A percentile compares a stretch with the other conserved stretches of the same genome.
phyloP scores from a whole-genome alignment of 805 yeast species.

The Candida nemodendra region DNA sequence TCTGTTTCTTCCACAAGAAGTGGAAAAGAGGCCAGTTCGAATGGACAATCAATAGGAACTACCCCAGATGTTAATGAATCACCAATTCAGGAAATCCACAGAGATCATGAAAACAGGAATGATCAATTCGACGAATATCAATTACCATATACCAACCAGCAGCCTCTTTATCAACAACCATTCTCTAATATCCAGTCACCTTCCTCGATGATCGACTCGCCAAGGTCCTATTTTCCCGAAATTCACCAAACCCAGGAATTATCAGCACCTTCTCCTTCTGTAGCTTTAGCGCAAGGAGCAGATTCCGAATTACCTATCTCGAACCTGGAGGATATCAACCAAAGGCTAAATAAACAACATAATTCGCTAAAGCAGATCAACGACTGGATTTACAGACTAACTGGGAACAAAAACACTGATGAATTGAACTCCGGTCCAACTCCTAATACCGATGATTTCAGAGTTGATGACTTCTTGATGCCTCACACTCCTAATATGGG shows the following conservation, averaged over 20 bases:
- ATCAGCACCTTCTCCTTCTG: slow-evolving; percentile 13
- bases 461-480: slow-evolving; percentile 33
- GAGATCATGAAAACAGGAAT: slow-evolving; percentile 32
- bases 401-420: slow-evolving; percentile 14
- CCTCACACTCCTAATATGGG: slow-evolving; percentile 29
- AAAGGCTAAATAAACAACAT: slow-evolving; percentile 47
- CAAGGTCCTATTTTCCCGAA: slow-evolving; percentile 31
- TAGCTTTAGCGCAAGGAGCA: slow-evolving; percentile 8
- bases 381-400: slow-evolving; percentile 49
- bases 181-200: slow-evolving; percentile 11
- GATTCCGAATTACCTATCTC: slow-evolving; percentile 17
- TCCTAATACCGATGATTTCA: slow-evolving; percentile 32
- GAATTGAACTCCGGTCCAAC: slow-evolving; percentile 14
- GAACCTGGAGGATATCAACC: slow-evolving; percentile 42
- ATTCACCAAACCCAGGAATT: slow-evolving; percentile 13
- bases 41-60: slow-evolving; percentile 1
- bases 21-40: slow-evolving; percentile 2
- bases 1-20: slow-evolving; percentile 10
- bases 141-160: slow-evolving; percentile 3
- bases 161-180: slow-evolving; percentile 4
- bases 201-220: slow-evolving; percentile 22
- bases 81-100: slow-evolving; percentile 31
- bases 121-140: slow-evolving; percentile 18
- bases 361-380: slow-evolving; percentile 54
- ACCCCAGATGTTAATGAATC: slow-evolving; percentile 18